A percentile compares a stretch with the other conserved stretches of the same genome.
phyloP scores from a whole-genome alignment of 1,139 yeast species.

The Pneumocystis wakefieldiae region DNA sequence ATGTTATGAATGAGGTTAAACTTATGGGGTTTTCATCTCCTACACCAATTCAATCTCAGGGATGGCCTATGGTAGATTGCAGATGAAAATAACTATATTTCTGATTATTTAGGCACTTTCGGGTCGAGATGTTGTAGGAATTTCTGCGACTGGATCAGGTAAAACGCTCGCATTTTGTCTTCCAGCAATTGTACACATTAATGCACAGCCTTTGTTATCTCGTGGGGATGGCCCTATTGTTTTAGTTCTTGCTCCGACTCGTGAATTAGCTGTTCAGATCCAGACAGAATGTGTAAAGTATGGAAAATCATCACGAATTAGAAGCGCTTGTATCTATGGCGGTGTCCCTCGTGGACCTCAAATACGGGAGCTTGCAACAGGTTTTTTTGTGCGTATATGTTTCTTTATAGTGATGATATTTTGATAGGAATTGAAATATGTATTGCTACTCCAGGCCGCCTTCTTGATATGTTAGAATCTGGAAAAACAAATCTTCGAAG shows the following conservation, averaged over 20 bases:
- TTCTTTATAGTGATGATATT: neutral
- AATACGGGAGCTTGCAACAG: slow-evolving; percentile 85
- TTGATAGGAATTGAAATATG: slow-evolving; percentile 50
- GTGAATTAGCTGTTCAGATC: slow-evolving; percentile 96
- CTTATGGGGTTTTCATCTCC: slow-evolving; percentile 88
- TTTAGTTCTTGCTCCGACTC: slow-evolving; percentile 90
- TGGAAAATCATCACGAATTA: slow-evolving; percentile 78
- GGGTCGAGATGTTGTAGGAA: slow-evolving; percentile 98
- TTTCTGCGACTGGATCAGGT: slow-evolving; percentile 98
- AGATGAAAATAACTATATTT: neutral
- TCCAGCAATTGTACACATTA: slow-evolving; percentile 93
- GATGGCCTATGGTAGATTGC: slow-evolving; percentile 83
- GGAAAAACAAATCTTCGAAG: slow-evolving; percentile 91
- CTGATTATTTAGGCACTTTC: slow-evolving; percentile 36
- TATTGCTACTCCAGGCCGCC: slow-evolving; percentile 96
- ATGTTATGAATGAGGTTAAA: slow-evolving; percentile 77
- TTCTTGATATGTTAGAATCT: slow-evolving; percentile 90
- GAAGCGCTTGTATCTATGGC: slow-evolving; percentile 96
- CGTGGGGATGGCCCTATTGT: slow-evolving; percentile 98
- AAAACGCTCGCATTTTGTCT: slow-evolving; percentile 92
- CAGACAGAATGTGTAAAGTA: slow-evolving; percentile 92
- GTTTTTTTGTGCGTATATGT: slow-evolving; percentile 23
- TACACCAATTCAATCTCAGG: slow-evolving; percentile 95
- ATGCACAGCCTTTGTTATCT: slow-evolving; percentile 84
- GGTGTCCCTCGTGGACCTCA: slow-evolving; percentile 99